These are phyloP conservation scores for Leccinellum luteum DNA, from an alignment of 768 basidiomycete species.

Conservation along the genomic window DNA sequence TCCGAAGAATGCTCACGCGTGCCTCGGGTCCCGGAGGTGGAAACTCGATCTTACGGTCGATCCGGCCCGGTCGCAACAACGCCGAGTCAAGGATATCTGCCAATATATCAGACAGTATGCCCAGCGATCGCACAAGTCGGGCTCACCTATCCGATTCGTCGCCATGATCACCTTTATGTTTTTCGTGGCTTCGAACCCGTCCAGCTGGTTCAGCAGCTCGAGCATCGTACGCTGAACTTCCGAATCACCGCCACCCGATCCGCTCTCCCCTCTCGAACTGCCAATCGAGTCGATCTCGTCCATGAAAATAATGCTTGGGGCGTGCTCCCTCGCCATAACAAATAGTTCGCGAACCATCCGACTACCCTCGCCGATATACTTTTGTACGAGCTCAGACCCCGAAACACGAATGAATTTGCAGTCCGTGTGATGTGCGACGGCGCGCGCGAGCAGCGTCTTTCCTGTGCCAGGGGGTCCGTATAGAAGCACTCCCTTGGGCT, in stretches of 20 bases:
- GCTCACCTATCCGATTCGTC: constrained; percentile 71
- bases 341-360: constrained; percentile 97
- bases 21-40: constrained; percentile 93
- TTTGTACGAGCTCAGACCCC: background rate
- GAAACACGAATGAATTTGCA: constrained; percentile 64
- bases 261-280: constrained; percentile 80
- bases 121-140: background rate
- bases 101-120: constrained; percentile 7
- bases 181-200: background rate
- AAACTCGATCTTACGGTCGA: constrained; percentile 45
- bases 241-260: constrained; percentile 77
- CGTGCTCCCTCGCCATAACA: constrained; percentile 97
- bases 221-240: constrained; percentile 47
- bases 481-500: background rate
- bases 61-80: constrained; percentile 89
- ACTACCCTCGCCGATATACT: constrained; percentile 31
- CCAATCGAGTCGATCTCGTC: constrained; percentile 99
- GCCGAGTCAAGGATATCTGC: constrained; percentile 93
- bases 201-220: background rate
- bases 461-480: background rate
- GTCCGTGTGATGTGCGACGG: constrained; percentile 96
- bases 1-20: constrained; percentile 72
- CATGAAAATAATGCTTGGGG: constrained; percentile 99
- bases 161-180: background rate
- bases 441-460: constrained; percentile 37